These are phyloP conservation scores for Perkinsus chesapeaki DNA, from an alignment of 169 alveolate species.

Conservation along the genomic window DNA sequence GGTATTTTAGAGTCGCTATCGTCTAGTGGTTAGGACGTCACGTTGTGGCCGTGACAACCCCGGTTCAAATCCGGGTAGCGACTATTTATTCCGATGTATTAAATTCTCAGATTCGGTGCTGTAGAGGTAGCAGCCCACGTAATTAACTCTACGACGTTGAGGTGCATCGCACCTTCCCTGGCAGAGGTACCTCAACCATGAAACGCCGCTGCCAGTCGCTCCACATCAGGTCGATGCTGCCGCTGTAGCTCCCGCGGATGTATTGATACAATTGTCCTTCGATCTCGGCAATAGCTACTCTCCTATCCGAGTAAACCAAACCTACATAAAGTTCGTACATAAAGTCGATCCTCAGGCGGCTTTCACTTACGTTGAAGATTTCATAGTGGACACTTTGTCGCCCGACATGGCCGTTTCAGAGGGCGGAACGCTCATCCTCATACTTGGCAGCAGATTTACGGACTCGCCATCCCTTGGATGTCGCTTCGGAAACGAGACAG, in stretches of 20 bases:
- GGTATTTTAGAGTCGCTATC: not conserved
- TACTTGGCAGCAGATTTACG: not conserved
- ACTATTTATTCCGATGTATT: not conserved
- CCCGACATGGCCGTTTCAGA: conserved; percentile 6
- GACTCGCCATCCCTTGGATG: conserved; percentile 10
- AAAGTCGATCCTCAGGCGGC: not conserved
- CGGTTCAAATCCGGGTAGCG: conserved; percentile 3
- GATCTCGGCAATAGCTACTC: not conserved
- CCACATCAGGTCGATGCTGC: not conserved
- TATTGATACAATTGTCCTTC: not conserved
- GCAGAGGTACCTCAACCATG: not conserved
- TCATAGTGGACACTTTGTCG: not conserved
- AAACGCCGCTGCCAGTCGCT: not conserved
- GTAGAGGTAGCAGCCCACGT: not conserved
- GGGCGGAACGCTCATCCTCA: not conserved
- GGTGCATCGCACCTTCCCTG: not conserved
- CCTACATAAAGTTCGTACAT: not conserved
- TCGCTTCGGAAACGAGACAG: not conserved
- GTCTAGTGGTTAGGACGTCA: conserved; percentile 4
- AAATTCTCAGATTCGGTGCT: not conserved
- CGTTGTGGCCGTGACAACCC: conserved; percentile 7
- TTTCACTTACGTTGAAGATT: not conserved
- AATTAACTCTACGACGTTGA: not conserved
- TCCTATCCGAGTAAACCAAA: not conserved
- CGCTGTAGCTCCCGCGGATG: not conserved